phyloP scores from a whole-genome alignment of 331 rosid genomes.

The Pyracantha coccinea region DNA sequence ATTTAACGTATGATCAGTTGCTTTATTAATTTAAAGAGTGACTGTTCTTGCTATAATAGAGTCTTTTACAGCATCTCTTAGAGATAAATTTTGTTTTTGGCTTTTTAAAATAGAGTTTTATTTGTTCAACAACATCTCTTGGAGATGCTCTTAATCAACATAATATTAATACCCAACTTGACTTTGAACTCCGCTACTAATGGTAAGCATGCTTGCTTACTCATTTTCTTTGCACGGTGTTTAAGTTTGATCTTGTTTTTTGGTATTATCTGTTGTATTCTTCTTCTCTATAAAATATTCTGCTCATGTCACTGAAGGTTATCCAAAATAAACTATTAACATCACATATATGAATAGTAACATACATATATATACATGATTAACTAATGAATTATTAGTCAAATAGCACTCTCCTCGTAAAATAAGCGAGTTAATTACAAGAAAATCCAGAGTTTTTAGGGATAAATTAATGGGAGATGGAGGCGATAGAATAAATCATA shows the following conservation, averaged over 20 bases:
- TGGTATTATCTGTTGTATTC: background rate
- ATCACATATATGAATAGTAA: background rate
- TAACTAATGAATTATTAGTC: background rate
- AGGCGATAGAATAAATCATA: background rate
- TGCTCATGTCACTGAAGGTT: background rate
- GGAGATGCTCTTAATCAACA: background rate
- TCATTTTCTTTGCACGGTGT: background rate
- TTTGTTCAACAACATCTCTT: too few species aligned
- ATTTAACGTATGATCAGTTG: too few species aligned
- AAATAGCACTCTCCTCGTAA: background rate
- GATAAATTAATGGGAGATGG: background rate
- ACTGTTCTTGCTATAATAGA: too few species aligned
- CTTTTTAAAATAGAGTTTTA: too few species aligned
- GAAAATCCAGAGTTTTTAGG: background rate
- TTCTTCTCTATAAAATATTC: background rate
- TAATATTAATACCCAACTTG: background rate
- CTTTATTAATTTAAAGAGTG: too few species aligned
- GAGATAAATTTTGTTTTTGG: too few species aligned
- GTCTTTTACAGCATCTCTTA: too few species aligned
- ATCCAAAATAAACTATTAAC: background rate
- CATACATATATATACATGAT: background rate
- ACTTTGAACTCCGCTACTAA: background rate
- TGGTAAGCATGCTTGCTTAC: background rate
- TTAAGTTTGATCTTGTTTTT: background rate
- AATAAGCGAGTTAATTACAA: background rate